phyloP scores from a whole-genome alignment of 306 rosid species.

The Rubus idaeus region DNA sequence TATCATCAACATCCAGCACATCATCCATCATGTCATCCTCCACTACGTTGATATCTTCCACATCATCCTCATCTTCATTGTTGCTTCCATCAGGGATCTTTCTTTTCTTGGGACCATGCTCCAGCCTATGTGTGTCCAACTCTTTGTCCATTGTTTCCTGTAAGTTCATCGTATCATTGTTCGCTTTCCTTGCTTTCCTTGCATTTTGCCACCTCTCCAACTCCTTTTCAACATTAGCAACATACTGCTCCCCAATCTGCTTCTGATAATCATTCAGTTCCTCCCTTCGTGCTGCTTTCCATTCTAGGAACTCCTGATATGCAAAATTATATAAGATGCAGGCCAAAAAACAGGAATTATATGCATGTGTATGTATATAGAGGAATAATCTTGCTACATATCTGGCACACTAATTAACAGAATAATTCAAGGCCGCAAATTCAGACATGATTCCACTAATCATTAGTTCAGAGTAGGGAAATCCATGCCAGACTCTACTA shows the following conservation, averaged over 20 bases:
- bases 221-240: constrained; percentile 89
- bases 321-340: constrained; percentile 10
- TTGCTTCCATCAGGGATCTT: constrained; percentile 74
- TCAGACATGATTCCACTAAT: not conserved
- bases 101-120: constrained; percentile 97
- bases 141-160: constrained; percentile 99
- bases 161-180: constrained; percentile 61
- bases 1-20: constrained; percentile 69
- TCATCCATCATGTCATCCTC: constrained; percentile 98
- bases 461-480: not conserved
- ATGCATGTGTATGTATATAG: not conserved
- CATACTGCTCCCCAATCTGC: constrained; percentile 81
- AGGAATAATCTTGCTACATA: not conserved
- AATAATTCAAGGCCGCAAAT: not conserved
- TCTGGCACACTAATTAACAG: not conserved
- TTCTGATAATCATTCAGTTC: constrained; percentile 82
- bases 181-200: constrained; percentile 65
- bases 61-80: constrained; percentile 85
- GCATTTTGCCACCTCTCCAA: constrained; percentile 97
- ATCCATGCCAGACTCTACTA: not conserved
- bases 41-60: constrained; percentile 81
- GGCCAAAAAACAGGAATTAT: not conserved
- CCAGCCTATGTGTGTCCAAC: constrained; percentile 92
- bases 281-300: constrained; percentile 89
- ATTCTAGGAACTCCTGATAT: constrained; percentile 68